Evolutionary conservation across 164 flowering plant species (phyloP).

Genomic region (grape (Vitis vinifera)): DNA sequence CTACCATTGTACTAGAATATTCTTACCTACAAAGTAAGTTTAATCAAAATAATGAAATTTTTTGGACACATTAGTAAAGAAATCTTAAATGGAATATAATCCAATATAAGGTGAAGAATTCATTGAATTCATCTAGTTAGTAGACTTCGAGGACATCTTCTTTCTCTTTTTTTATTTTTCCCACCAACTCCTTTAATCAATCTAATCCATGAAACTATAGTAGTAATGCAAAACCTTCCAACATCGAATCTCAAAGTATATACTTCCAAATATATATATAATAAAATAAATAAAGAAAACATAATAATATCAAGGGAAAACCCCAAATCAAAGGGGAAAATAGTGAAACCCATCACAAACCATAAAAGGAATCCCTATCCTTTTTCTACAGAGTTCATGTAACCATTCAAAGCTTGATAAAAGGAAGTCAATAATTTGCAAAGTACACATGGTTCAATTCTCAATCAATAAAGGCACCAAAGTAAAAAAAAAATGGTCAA

Average conservation of each 20-base stretch:
- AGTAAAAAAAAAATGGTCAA: background rate
- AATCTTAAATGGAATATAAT: too few relatives aligned
- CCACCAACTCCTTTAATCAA: constrained; percentile 7
- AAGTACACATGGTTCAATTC: constrained; percentile 15
- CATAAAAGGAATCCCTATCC: constrained; percentile 6
- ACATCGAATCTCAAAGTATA: background rate
- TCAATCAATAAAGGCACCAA: constrained; percentile 11
- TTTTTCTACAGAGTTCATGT: background rate
- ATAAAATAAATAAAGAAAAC: background rate
- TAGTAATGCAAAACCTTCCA: background rate
- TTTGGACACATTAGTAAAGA: too few relatives aligned
- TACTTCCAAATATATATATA: background rate
- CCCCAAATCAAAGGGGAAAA: constrained; percentile 13
- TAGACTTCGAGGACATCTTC: constrained; percentile 57
- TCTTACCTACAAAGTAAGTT: too few relatives aligned
- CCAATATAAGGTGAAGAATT: too few relatives aligned
- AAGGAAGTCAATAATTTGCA: constrained; percentile 1
- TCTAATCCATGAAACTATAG: background rate
- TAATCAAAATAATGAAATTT: too few relatives aligned
- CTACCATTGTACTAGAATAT: constrained; percentile 78
- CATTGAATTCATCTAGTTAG: constrained; percentile 29
- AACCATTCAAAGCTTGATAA: background rate
- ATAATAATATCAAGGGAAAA: background rate
- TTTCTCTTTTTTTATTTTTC: background rate
- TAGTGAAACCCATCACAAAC: constrained; percentile 13